Conservation (phyloP, 176 grass and related monocot genomes). For the Bolboschoenus planiculmis region DNA sequence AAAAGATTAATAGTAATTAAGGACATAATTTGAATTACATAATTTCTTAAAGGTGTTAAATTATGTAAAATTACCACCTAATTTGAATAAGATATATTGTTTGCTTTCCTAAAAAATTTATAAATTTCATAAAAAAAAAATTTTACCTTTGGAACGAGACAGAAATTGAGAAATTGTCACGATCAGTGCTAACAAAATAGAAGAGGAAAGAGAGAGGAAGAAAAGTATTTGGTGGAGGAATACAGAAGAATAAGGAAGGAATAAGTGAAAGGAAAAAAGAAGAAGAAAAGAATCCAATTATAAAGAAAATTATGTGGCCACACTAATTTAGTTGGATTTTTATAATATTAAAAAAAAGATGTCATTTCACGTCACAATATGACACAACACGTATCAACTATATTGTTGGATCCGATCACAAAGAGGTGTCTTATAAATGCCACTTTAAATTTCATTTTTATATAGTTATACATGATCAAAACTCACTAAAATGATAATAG, state of each 20-base stretch:
- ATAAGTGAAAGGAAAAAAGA: not conserved
- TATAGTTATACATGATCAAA: no score
- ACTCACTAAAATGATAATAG: no score
- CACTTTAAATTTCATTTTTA: no score
- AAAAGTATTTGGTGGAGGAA: not conserved
- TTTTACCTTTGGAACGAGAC: not conserved
- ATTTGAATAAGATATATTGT: not conserved
- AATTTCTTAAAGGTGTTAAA: no score
- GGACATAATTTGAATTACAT: not conserved
- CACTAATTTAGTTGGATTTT: not conserved
- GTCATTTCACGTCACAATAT: not conserved
- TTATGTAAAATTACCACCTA: not conserved
- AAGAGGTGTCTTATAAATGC: no score
- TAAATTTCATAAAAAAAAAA: not conserved
- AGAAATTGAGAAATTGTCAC: not conserved
- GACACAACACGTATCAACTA: not conserved
- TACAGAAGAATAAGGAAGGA: not conserved
- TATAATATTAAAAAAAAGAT: not conserved
- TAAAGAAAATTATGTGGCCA: not conserved
- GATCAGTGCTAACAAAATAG: no score
- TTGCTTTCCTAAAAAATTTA: not conserved
- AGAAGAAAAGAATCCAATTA: not conserved
- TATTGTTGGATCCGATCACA: no score
- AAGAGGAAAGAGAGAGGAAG: not conserved
- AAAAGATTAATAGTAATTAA: no score